Evolutionary conservation across 805 yeast genomes (phyloP), one percentile per base, ranked within the genome.

Genomic region (Spathaspora girioi): DNA sequence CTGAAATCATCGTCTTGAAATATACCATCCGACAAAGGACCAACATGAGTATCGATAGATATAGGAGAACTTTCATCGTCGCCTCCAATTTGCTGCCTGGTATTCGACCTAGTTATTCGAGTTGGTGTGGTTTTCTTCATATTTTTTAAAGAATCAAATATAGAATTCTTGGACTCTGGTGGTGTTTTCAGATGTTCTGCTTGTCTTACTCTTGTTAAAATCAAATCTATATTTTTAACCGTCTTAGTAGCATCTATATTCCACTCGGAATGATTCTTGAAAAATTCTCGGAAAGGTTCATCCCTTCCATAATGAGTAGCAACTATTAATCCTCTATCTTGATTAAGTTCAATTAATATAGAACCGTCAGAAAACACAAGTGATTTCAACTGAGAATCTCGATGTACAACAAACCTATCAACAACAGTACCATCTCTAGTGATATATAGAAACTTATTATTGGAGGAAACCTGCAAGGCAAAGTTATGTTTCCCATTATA

Each of bases 301-400:
- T 54, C 60, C 14, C 54, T 45, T 1, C 51, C 49, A 20, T 47
- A 14, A 48, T 58, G 59, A 10, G 32, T 51, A 7, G 52, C 53
- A 10, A 45, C 26, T 31, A 55, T 55, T 7, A 50, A 43, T 45
- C 56, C 56, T 14, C 43, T 32, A 4, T 27, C 15, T n/a, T 50
- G 38, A 12, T 47, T 42, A 12, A 58, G 40, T 46, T 56, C 57
- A 11, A 58, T 48, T 2, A 58, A 38, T n/a, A 58, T 31, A 18
- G 56, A 42, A 8, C 53, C 53, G 12, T 48, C 46, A 18, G 48
- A 56, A 47, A 59, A 56, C 17, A 50, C 43, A 3, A 59, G 41
- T 20, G 42, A 19, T 17, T 52, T 47, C 5, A 58, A 44, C 20
- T 59, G 58, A 19, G 27, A 44, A 14, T 43, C 46, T 27, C 51